Evolutionary conservation across 768 basidiomycete species (phyloP), one percentile per base, ranked within the genome.

Genomic region (Crassisporium funariophilum): DNA sequence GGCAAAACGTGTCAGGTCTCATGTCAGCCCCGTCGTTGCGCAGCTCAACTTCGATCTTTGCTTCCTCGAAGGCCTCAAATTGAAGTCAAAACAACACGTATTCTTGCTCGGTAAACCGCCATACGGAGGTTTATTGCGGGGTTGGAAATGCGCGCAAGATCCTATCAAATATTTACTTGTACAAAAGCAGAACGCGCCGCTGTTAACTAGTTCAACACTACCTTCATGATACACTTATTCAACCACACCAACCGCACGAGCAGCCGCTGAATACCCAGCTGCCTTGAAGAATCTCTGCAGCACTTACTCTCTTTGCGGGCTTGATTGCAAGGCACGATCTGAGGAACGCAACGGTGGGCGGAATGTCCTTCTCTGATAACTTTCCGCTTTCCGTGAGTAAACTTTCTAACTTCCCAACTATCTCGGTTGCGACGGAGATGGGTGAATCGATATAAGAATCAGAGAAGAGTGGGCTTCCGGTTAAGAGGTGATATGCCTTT

Each of bases 381-480:
- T 53, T 53, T 23, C 22, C 46, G 19, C 35, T 39, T 15, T 39
- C 46, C n/a, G 41, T 35, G 41, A 53, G 51, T 5, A 53, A 21
- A 17, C 5, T 43, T 25, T 53, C 46, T 10, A 53, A 36, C 41
- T 48, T 44, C 7, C 34, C 41, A 11, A 53, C 13, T 5, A 35
- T 44, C 24, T 48, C 46, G 25, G 24, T 39, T 17, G 51, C 51
- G 8, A 37, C 37, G 21, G 47, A 35, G 41, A 44, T 23, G 17
- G 51, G 51, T 6, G 51, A 47, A 12, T 15, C 35, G n/a, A 47
- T 25, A 20, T 53, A 53, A 9, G 51, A 48, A 11, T 53, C 51
- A n/a, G 41, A 38, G 35, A 53, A 53, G 23, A 53, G 51, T 4
- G 24, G 35, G n/a, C 21, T 48, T 5, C 51, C 51, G 10, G 51